Evolutionary conservation across 2,329 filamentous ascomycete species (phyloP).

Genomic region (Fusarium chuoi): DNA sequence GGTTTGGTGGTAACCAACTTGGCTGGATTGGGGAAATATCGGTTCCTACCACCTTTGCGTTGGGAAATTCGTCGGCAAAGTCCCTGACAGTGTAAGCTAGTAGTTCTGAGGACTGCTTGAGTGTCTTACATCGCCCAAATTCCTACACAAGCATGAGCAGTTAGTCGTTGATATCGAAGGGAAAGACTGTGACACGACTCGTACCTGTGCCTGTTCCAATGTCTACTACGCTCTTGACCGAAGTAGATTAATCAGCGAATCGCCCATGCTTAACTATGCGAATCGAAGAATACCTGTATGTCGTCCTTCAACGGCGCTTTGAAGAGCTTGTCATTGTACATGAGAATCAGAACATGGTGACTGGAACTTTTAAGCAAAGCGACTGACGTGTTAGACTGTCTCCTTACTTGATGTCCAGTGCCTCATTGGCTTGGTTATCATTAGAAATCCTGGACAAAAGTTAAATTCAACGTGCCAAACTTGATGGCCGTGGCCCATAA

Average conservation of each 20-base stretch:
- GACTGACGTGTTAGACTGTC: fast-evolving
- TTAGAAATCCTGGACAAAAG: constrained; percentile 1
- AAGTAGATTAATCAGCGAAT: fast-evolving
- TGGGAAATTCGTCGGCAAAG: constrained; percentile 14
- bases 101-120: fast-evolving
- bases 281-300: not conserved
- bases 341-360: constrained; percentile 5
- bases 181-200: not conserved
- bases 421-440: constrained; percentile 12
- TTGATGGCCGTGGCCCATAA: fast-evolving
- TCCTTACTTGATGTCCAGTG: constrained; percentile 8
- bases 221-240: not conserved
- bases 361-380: fast-evolving
- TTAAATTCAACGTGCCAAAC: fast-evolving
- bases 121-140: constrained; percentile 5
- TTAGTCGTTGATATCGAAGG: not conserved
- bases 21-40: constrained; percentile 21
- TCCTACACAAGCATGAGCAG: not conserved
- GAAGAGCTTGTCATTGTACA: not conserved
- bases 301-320: not conserved
- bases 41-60: not conserved
- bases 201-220: constrained; percentile 21
- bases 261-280: fast-evolving
- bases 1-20: constrained; percentile 11
- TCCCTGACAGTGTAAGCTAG: not conserved